Percentiles rank a stretch among this genome's conserved stretches.
These are phyloP conservation scores for Kalaharituber pfeilii DNA, from an alignment of 2,329 filamentous ascomycete genomes.

Conservation along the genomic window DNA sequence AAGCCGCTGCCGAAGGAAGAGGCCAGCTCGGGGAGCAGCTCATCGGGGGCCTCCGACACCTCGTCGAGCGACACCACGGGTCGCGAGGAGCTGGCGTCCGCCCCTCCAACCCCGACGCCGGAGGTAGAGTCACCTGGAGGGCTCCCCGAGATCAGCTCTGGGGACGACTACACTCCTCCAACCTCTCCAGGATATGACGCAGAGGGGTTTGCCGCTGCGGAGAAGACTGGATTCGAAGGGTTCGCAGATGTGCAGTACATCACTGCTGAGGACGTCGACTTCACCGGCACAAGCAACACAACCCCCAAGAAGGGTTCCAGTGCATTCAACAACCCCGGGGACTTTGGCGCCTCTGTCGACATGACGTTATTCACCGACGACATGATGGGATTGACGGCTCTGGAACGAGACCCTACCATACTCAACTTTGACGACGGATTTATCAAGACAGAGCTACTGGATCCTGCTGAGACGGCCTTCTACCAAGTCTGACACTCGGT, in stretches of 20 bases:
- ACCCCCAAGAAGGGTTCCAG: not conserved
- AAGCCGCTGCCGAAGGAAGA: conserved; percentile 16
- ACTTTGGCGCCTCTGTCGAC: conserved; percentile 12
- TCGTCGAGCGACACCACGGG: not conserved
- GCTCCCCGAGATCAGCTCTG: conserved; percentile 5
- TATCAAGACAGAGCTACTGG: conserved; percentile 17
- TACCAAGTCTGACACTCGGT: not conserved
- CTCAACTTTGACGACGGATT: conserved; percentile 15
- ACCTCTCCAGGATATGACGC: not conserved
- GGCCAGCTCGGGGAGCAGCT: not conserved
- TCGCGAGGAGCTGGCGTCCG: not conserved
- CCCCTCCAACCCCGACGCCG: not conserved
- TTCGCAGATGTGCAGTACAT: not conserved
- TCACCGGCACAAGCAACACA: not conserved
- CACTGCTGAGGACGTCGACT: not conserved
- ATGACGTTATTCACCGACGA: conserved; percentile 10
- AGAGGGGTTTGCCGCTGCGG: not conserved
- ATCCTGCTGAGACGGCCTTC: not conserved
- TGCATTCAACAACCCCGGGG: conserved; percentile 3
- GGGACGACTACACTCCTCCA: conserved; percentile 12
- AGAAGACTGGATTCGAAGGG: not conserved
- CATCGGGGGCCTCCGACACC: conserved; percentile 1
- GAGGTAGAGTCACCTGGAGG: not conserved
- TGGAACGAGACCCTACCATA: conserved; percentile 18
- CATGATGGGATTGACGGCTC: conserved; percentile 15